Evolutionary conservation across 2,329 filamentous ascomycete genomes (phyloP).

Genomic region (Beauveria sp.): DNA sequence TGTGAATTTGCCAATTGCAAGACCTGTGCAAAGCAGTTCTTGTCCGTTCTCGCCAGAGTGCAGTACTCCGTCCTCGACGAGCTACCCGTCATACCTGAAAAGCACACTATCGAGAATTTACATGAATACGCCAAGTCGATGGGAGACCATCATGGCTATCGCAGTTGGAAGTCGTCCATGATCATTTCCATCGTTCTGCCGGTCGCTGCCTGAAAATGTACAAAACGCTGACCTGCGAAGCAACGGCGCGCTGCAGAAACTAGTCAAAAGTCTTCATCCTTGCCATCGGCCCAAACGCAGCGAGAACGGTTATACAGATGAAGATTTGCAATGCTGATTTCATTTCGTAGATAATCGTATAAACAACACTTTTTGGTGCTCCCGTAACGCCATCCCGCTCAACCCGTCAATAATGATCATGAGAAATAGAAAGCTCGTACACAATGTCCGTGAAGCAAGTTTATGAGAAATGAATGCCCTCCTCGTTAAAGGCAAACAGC

Average conservation of each 20-base stretch:
- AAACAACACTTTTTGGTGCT: background rate
- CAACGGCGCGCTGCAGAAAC: too few species aligned
- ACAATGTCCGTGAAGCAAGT: background rate
- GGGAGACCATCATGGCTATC: conserved; percentile 47
- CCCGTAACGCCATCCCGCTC: conserved; percentile 3
- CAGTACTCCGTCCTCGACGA: conserved; percentile 32
- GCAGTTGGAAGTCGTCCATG: conserved; percentile 29
- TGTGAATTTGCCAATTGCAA: background rate
- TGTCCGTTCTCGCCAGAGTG: conserved; percentile 18
- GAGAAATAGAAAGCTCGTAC: background rate
- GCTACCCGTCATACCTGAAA: conserved; percentile 39
- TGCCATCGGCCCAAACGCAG: too few species aligned
- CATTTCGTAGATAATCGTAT: background rate
- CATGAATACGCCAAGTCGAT: conserved; percentile 41
- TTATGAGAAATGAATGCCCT: conserved; percentile 82
- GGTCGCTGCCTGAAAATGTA: too few species aligned
- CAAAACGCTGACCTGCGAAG: too few species aligned
- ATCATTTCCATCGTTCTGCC: conserved; percentile 32
- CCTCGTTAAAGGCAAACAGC: conserved; percentile 75
- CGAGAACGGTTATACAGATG: too few species aligned
- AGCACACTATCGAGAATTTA: conserved; percentile 41
- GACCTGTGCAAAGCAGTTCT: conserved; percentile 24
- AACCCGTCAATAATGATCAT: background rate
- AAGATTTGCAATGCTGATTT: background rate
- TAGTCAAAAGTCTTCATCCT: too few species aligned